phyloP scores from a whole-genome alignment of 2,329 filamentous ascomycete genomes.

The Microcyclospora tardicrescens region DNA sequence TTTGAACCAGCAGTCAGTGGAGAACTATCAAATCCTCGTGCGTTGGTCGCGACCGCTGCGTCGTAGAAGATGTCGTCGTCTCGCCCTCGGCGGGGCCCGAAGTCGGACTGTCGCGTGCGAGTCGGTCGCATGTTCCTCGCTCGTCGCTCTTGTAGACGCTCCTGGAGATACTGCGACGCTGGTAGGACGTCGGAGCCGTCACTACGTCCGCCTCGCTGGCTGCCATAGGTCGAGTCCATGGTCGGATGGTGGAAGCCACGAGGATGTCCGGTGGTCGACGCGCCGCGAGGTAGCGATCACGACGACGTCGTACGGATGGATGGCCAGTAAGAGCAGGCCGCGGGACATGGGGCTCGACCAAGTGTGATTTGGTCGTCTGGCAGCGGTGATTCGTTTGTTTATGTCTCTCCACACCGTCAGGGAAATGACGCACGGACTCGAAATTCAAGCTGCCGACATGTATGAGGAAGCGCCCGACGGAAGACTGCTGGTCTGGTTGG shows the following conservation, averaged over 20 bases:
- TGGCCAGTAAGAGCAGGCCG: too few relatives aligned
- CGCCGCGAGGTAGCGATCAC: not conserved
- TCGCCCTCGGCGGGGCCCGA: constrained; percentile 16
- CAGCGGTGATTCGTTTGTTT: too few relatives aligned
- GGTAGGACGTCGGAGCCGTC: constrained; percentile 11
- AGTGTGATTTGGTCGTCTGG: too few relatives aligned
- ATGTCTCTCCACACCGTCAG: too few relatives aligned
- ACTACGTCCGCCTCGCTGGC: not conserved
- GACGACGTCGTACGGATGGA: too few relatives aligned
- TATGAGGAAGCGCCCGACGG: too few relatives aligned
- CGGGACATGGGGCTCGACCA: too few relatives aligned
- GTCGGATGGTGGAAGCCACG: not conserved
- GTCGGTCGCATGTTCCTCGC: constrained; percentile 18
- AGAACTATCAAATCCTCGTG: constrained; percentile 17
- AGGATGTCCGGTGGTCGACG: not conserved
- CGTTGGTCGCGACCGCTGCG: constrained; percentile 17
- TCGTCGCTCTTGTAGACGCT: constrained; percentile 22
- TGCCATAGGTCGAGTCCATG: not conserved
- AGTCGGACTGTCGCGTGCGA: constrained; percentile 22
- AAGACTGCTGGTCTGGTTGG: too few relatives aligned
- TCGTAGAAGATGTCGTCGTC: constrained; percentile 26
- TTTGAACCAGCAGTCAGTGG: constrained; percentile 10
- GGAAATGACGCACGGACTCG: too few relatives aligned
- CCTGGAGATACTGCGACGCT: constrained; percentile 23
- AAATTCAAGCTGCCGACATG: too few relatives aligned